Evolutionary conservation across 306 rosid genomes (phyloP).

Genomic region (Lathyrus sativus): DNA sequence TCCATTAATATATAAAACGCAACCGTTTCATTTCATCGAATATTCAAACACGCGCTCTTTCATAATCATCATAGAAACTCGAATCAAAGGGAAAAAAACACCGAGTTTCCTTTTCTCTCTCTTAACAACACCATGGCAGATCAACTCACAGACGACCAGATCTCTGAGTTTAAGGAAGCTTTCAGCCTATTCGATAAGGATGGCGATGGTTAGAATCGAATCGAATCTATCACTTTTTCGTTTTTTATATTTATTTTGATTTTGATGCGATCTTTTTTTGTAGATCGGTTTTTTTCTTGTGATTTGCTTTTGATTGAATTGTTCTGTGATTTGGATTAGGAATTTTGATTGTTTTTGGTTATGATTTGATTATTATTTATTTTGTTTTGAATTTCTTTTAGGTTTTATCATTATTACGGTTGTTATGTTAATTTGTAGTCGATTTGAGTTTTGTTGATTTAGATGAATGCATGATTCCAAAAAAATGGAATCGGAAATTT

Average conservation of each 20-base stretch:
- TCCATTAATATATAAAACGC: constrained; percentile 9
- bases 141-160: constrained; percentile 78
- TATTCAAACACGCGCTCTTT: constrained; percentile 15
- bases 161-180: constrained; percentile 80
- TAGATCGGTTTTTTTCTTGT: constrained; percentile 29
- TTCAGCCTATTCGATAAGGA: constrained; percentile 78
- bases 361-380: not conserved
- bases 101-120: constrained; percentile 21
- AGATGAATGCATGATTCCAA: not conserved
- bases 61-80: not conserved
- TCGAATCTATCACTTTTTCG: not conserved
- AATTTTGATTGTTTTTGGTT: not conserved
- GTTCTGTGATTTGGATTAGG: not conserved
- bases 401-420: not conserved
- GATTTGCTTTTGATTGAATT: not conserved
- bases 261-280: not conserved
- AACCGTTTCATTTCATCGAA: constrained; percentile 5
- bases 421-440: not conserved
- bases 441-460: constrained; percentile 3
- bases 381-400: not conserved
- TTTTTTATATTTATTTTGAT: no score
- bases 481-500: not conserved
- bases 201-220: constrained; percentile 59
- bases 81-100: not conserved
- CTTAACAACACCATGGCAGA: constrained; percentile 55